A percentile compares a stretch with the other conserved stretches of the same genome.
These are phyloP conservation scores for Solanum hybrid DNA, from an alignment of 305 asterid genomes.

Conservation along the genomic window DNA sequence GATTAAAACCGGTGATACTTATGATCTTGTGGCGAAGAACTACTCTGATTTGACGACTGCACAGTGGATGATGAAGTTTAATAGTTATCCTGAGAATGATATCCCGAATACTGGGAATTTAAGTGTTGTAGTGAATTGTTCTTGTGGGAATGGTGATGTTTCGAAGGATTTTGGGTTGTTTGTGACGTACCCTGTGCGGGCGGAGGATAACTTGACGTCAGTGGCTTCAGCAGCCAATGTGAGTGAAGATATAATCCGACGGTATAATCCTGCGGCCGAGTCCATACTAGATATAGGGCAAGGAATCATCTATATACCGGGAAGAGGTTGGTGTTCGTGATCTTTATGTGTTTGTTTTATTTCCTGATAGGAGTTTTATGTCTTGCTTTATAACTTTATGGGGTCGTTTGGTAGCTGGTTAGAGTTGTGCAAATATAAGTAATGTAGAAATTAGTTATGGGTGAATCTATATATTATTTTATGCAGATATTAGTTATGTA, in stretches of 20 bases:
- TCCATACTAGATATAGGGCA: constrained; percentile 26
- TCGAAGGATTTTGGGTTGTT: constrained; percentile 61
- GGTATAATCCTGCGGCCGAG: constrained; percentile 52
- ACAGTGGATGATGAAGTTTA: constrained; percentile 27
- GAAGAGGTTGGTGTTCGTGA: constrained; percentile 42
- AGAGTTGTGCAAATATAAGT: background rate
- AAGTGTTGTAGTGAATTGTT: constrained; percentile 74
- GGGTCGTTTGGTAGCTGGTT: background rate
- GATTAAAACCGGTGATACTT: constrained; percentile 28
- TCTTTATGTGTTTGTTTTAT: background rate
- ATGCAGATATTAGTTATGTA: background rate
- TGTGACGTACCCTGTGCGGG: constrained; percentile 57
- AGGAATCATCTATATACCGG: constrained; percentile 64
- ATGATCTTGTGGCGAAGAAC: constrained; percentile 17
- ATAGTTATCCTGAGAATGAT: constrained; percentile 24
- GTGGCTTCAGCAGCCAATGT: constrained; percentile 43
- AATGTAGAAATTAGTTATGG: background rate
- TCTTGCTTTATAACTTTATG: background rate
- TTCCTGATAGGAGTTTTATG: background rate
- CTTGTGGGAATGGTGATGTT: constrained; percentile 63
- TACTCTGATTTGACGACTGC: constrained; percentile 57
- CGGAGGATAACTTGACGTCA: constrained; percentile 40
- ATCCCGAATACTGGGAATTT: constrained; percentile 41
- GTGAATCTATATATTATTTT: background rate
- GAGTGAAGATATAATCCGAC: constrained; percentile 33